A percentile compares a stretch with the other conserved stretches of the same genome.
Conservation (phyloP, 2,329 filamentous ascomycete genomes). For the Hirsutella rhossiliensis region DNA sequence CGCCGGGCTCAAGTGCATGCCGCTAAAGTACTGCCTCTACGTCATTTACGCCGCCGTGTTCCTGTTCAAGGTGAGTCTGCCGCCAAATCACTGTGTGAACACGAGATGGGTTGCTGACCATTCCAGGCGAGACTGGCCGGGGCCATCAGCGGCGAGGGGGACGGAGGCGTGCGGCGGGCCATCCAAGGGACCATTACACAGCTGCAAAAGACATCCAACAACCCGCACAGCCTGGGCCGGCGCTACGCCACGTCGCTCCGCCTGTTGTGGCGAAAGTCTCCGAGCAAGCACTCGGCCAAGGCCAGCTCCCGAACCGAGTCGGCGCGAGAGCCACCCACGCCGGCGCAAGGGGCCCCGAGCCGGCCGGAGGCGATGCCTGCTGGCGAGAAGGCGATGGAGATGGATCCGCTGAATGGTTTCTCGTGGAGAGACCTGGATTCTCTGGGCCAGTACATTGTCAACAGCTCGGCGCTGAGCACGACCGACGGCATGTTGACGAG, state of each 20-base stretch:
- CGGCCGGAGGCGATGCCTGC: slow-evolving; percentile 7
- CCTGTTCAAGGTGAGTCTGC: slow-evolving; percentile 44
- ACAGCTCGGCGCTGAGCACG: slow-evolving; percentile 10
- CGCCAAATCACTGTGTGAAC: background rate
- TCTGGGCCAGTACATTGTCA: slow-evolving; percentile 38
- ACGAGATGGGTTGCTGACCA: background rate
- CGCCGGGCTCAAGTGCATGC: slow-evolving; percentile 50
- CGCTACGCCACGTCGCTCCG: slow-evolving; percentile 49
- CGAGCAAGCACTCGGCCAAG: slow-evolving; percentile 6
- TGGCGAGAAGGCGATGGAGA: slow-evolving; percentile 19
- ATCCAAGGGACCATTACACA: slow-evolving; percentile 46
- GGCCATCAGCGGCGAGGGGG: slow-evolving; percentile 41
- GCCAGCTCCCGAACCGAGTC: slow-evolving; percentile 1
- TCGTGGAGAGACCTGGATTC: slow-evolving; percentile 50
- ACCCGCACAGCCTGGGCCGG: slow-evolving; percentile 46
- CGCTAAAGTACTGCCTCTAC: slow-evolving; percentile 49
- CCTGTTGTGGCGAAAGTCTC: slow-evolving; percentile 41
- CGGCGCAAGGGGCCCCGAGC: slow-evolving; percentile 12
- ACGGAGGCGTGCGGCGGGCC: slow-evolving; percentile 42
- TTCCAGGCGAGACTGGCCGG: slow-evolving; percentile 42
- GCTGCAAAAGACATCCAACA: slow-evolving; percentile 45
- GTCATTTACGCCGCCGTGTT: slow-evolving; percentile 54
- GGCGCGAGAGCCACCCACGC: slow-evolving; percentile 12
- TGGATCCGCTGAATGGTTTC: slow-evolving; percentile 40
- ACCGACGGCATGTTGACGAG: slow-evolving; percentile 14